These are phyloP conservation scores for Calonectria ilicicola DNA, from an alignment of 2,329 filamentous ascomycete species.

Conservation along the genomic window DNA sequence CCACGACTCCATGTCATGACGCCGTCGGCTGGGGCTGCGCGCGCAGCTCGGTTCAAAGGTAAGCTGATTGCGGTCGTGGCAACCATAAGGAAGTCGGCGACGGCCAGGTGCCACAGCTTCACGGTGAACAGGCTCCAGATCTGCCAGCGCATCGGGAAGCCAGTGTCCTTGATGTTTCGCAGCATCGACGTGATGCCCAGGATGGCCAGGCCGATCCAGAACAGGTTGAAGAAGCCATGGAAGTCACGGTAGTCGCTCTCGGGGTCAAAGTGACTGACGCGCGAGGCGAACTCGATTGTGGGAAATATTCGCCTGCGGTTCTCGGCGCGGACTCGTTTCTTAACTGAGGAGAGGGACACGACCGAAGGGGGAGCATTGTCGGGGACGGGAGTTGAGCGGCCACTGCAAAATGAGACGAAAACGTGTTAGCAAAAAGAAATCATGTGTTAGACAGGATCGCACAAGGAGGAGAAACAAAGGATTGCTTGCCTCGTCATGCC, in stretches of 20 bases:
- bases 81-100: conserved; percentile 90
- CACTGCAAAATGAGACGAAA: conserved; percentile 61
- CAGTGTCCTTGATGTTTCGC: conserved; percentile 93
- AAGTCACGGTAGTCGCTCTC: conserved; percentile 94
- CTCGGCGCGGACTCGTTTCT: conserved; percentile 85
- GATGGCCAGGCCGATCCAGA: conserved; percentile 96
- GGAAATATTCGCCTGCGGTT: conserved; percentile 90
- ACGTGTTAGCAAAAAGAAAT: conserved; percentile 13
- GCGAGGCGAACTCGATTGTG: conserved; percentile 88
- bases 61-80: conserved; percentile 77
- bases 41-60: conserved; percentile 78
- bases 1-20: conserved; percentile 78
- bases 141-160: conserved; percentile 83
- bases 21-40: conserved; percentile 61
- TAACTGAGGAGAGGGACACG: conserved; percentile 85
- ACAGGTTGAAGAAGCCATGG: conserved; percentile 96
- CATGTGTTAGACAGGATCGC: background rate
- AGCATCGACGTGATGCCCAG: conserved; percentile 97
- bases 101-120: conserved; percentile 87
- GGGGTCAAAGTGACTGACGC: conserved; percentile 96
- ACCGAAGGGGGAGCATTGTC: conserved; percentile 93
- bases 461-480: background rate
- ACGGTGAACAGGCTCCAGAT: conserved; percentile 91
- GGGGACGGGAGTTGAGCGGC: conserved; percentile 84
- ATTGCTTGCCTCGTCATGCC: conserved; percentile 59